Conservation (phyloP, 2,329 filamentous ascomycete genomes). For the Xenosphaeropsis pyriputrescens region DNA sequence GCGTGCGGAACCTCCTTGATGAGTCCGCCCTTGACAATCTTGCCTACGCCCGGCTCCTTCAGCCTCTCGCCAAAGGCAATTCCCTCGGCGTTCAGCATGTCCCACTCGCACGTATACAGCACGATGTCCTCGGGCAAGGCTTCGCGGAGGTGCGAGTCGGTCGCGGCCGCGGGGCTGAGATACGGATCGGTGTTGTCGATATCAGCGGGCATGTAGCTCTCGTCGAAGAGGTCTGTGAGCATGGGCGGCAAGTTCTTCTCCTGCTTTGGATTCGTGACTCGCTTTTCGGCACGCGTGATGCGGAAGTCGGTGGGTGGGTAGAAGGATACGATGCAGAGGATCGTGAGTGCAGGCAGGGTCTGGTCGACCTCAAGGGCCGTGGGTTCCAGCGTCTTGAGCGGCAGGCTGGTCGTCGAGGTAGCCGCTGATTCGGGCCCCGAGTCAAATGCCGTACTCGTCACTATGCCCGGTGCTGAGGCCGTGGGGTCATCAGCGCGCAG, state of each 20-base stretch:
- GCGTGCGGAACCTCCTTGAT: slow-evolving; percentile 44
- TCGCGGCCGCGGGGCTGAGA: slow-evolving; percentile 41
- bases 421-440: background rate
- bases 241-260: slow-evolving; percentile 41
- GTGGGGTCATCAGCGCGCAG: slow-evolving; percentile 4
- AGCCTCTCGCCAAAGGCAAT: slow-evolving; percentile 46
- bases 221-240: slow-evolving; percentile 48
- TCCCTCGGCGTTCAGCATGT: slow-evolving; percentile 48
- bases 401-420: slow-evolving; percentile 2
- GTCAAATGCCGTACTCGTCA: no score
- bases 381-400: slow-evolving; percentile 15
- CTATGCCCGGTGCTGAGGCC: background rate
- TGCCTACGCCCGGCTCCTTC: slow-evolving; percentile 27
- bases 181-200: slow-evolving; percentile 33
- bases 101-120: slow-evolving; percentile 47
- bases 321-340: slow-evolving; percentile 40
- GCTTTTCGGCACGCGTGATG: slow-evolving; percentile 36
- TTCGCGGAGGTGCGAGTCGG: slow-evolving; percentile 30
- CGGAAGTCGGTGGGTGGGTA: slow-evolving; percentile 51
- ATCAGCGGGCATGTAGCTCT: slow-evolving; percentile 34
- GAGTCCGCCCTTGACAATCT: slow-evolving; percentile 42
- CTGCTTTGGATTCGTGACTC: slow-evolving; percentile 34
- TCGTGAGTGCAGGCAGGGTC: slow-evolving; percentile 24
- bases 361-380: slow-evolving; percentile 15
- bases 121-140: slow-evolving; percentile 36